Percentiles rank a stretch among this genome's conserved stretches.
Evolutionary conservation across 1,139 yeast genomes (phyloP).

Genomic region (Magnusiomyces magnusii): DNA sequence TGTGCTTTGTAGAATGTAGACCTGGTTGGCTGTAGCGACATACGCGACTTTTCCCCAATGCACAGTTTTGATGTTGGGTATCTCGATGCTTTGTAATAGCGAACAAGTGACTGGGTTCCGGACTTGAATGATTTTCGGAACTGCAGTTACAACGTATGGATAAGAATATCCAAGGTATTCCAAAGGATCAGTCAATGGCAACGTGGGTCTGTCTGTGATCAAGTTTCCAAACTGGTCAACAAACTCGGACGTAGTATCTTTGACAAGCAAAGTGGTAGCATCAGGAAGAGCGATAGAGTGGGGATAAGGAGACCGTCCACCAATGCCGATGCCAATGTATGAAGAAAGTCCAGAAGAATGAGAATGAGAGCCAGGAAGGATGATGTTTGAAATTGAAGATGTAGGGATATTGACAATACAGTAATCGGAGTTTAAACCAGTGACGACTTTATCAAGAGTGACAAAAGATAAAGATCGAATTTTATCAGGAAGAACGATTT

Average conservation of each 20-base stretch:
- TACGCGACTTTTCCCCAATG: constrained; percentile 21
- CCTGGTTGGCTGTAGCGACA: constrained; percentile 25
- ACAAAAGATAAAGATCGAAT: constrained; percentile 33
- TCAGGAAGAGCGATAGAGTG: constrained; percentile 18
- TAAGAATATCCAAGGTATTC: constrained; percentile 26
- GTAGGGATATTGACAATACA: constrained; percentile 22
- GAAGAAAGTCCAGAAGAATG: constrained; percentile 19
- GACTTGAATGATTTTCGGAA: constrained; percentile 24
- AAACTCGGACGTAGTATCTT: constrained; percentile 22
- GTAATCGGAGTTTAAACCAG: constrained; percentile 31
- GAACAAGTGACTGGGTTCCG: constrained; percentile 30
- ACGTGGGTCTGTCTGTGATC: constrained; percentile 19
- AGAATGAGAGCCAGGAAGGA: constrained; percentile 5
- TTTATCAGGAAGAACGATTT: constrained; percentile 33
- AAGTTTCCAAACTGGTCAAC: constrained; percentile 20
- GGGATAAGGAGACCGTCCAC: constrained; percentile 18
- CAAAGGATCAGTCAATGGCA: constrained; percentile 24
- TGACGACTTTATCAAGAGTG: constrained; percentile 30
- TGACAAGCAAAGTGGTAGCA: constrained; percentile 24
- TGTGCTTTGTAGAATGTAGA: constrained; percentile 24
- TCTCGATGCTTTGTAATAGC: constrained; percentile 22
- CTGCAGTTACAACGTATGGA: constrained; percentile 30
- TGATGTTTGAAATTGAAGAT: constrained; percentile 1
- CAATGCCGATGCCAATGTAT: constrained; percentile 21
- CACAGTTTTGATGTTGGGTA: constrained; percentile 22